Percentiles rank a stretch among this genome's conserved stretches.
These are phyloP conservation scores for thale cress (Arabidopsis thaliana) DNA, from an alignment of 345 rosid genomes.

Conservation along the genomic window DNA sequence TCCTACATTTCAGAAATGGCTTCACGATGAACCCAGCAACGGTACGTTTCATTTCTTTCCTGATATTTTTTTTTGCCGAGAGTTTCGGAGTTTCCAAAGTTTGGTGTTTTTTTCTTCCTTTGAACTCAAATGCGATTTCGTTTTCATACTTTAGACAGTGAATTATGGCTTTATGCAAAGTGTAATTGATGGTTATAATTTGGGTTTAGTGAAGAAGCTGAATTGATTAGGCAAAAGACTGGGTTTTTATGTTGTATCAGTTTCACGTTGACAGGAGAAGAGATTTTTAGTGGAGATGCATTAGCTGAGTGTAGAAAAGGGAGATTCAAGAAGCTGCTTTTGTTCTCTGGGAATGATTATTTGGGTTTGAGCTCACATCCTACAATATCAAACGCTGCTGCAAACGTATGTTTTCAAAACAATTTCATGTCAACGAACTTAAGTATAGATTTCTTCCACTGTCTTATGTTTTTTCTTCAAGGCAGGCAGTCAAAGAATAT, in stretches of 20 bases:
- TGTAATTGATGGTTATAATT: not conserved
- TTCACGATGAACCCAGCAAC: conserved; percentile 77
- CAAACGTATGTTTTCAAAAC: conserved; percentile 58
- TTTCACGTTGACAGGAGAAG: conserved; percentile 61
- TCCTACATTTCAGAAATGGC: conserved; percentile 75
- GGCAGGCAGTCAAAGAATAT: conserved; percentile 77
- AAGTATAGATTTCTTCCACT: not conserved
- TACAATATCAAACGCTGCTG: conserved; percentile 74
- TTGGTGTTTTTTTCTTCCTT: not conserved
- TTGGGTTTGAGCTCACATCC: conserved; percentile 95
- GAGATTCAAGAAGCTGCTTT: conserved; percentile 65
- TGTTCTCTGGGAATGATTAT: conserved; percentile 97
- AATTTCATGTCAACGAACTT: not conserved
- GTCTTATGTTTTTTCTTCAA: conserved; percentile 29
- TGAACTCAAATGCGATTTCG: not conserved
- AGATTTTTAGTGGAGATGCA: conserved; percentile 48
- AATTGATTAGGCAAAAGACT: conserved; percentile 1
- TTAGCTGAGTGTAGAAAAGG: conserved; percentile 29
- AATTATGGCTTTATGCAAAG: not conserved
- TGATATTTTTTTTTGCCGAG: conserved; percentile 8
- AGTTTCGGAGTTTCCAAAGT: conserved; percentile 47
- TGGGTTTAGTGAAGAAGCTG: not conserved
- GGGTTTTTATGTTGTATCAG: not conserved
- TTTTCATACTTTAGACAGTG: not conserved
- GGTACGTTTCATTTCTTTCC: conserved; percentile 47